Base-by-base conservation (phyloP, 495 filamentous ascomycete species). In the Penicillium lagena region DNA sequence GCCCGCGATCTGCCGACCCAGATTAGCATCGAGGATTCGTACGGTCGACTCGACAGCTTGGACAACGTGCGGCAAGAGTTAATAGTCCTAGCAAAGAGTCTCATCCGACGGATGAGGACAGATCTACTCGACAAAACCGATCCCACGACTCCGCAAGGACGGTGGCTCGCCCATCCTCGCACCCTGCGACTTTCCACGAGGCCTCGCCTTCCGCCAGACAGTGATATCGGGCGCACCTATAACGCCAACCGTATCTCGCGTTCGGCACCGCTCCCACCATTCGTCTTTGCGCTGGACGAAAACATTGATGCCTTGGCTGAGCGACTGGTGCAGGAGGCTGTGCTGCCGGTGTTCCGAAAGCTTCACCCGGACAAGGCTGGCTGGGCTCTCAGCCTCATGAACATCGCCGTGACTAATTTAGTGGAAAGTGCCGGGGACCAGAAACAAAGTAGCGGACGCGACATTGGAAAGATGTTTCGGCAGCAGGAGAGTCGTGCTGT, bases 11-110 rank as follows among this genome's bases (percentile, higher is more conserved):
- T 95, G 11, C 91, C 91, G 1, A 81, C 80, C 10, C 90, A 95
- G 60, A 95, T 97, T 59, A 90, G 87, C 62, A 94, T 97, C 47
- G 91, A 97, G 58, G 89, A 97, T 59, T 87, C 87, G 6, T 97
- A 93, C 58, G 71, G 73, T 38, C 77, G 79, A 1, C 69, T 95
- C 1, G 75, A 82, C 50, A 78, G 71, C 0, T 48, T 83, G 35
- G 60, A 77, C 2, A 73, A 81, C 37, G 78, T 88, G 2, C 67
- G 65, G n/a, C 71, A 72, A 35, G 84, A 90, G 54, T 70, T 97
- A 14, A 53, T 59, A 0, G 63, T 74, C 15, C 66, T 97, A 0
- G 64, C 82, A 0, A 63, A 58, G 2, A 94, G 87, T 52, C 68
- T 97, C 9, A 66, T 97, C 28, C 78, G 78, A 37, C 76, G 90